These are phyloP conservation scores for Sonneratia alba DNA, from an alignment of 345 rosid species.

Conservation along the genomic window DNA sequence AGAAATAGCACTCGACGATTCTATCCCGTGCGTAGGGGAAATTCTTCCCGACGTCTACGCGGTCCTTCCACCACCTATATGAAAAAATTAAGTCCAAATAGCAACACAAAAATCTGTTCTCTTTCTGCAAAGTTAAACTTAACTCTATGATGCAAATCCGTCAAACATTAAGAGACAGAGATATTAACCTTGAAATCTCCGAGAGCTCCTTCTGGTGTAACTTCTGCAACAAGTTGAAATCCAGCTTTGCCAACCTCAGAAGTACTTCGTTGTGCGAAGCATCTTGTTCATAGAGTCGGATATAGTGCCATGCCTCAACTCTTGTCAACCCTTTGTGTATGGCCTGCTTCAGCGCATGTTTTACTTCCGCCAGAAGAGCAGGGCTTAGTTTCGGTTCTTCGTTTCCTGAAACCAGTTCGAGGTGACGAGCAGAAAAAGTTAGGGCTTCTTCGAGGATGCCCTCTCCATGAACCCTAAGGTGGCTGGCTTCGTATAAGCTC, in stretches of 20 bases:
- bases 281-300: conserved; percentile 1
- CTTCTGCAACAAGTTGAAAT: conserved; percentile 13
- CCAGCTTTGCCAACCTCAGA: conserved; percentile 12
- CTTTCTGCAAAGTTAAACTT: too few relatives aligned
- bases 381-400: neutral
- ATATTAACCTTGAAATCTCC: too few relatives aligned
- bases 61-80: conserved; percentile 10
- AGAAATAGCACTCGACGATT: conserved; percentile 6
- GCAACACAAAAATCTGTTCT: too few relatives aligned
- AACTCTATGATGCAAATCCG: too few relatives aligned
- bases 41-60: neutral
- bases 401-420: neutral
- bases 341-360: conserved; percentile 7
- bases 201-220: conserved; percentile 11
- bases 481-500: conserved; percentile 19
- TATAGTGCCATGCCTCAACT: conserved; percentile 7
- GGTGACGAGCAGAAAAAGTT: conserved; percentile 7
- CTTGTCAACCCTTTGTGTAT: conserved; percentile 11
- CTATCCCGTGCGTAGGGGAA: neutral
- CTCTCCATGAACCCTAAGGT: conserved; percentile 13
- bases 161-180: too few relatives aligned
- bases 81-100: neutral
- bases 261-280: neutral
- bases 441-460: conserved; percentile 14
- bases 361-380: neutral